Evolutionary conservation across 2,329 filamentous ascomycete genomes (phyloP).

Genomic region (Emericellopsis cladophorae): DNA sequence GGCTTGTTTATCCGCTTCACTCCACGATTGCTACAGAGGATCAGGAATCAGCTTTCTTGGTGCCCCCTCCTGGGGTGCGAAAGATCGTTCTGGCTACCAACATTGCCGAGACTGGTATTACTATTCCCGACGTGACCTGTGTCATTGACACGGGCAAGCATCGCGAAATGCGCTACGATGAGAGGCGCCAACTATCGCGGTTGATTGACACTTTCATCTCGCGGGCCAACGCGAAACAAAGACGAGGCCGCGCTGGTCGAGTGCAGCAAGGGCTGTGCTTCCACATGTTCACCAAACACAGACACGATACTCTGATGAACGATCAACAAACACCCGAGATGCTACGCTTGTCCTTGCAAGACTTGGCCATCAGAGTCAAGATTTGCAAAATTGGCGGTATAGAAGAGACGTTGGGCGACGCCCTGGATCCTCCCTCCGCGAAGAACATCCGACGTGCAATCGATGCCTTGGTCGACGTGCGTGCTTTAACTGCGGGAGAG

Average conservation of each 20-base stretch:
- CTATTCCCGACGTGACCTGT: constrained; percentile 93
- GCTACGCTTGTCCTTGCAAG: constrained; percentile 84
- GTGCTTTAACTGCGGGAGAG: constrained; percentile 69
- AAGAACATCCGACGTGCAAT: constrained; percentile 91
- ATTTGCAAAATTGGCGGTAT: constrained; percentile 94
- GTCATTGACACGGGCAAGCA: constrained; percentile 96
- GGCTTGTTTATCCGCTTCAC: constrained; percentile 83
- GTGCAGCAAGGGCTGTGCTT: constrained; percentile 93
- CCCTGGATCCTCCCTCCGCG: constrained; percentile 76
- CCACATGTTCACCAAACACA: constrained; percentile 83
- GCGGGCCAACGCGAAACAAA: constrained; percentile 87
- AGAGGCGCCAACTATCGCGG: constrained; percentile 78
- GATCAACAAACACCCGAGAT: constrained; percentile 96
- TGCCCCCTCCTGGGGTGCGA: constrained; percentile 68
- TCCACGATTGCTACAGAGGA: constrained; percentile 94
- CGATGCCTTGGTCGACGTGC: constrained; percentile 85
- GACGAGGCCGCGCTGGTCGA: constrained; percentile 84
- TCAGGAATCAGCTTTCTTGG: constrained; percentile 81
- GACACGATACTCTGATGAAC: constrained; percentile 74
- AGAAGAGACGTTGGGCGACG: constrained; percentile 76
- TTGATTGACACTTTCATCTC: constrained; percentile 94
- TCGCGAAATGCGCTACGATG: constrained; percentile 94
- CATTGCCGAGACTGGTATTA: constrained; percentile 97
- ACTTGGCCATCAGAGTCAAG: constrained; percentile 90
- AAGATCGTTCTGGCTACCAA: constrained; percentile 97